Conservation (phyloP, 1,284 basidiomycete genomes). For the Papiliotrema fonsecae region DNA sequence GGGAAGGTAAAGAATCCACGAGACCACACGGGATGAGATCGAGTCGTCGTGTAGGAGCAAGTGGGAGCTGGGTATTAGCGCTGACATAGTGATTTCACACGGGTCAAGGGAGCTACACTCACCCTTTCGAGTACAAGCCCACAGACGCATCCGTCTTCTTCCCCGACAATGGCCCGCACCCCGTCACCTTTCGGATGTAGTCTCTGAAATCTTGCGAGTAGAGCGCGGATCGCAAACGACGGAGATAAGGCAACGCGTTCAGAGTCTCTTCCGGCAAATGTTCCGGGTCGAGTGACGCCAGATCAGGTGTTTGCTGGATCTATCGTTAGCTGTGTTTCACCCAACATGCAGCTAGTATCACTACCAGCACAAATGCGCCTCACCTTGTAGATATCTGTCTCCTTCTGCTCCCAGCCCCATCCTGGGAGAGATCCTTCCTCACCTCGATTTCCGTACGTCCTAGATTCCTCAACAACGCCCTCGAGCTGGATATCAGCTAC, state of each 20-base stretch:
- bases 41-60: conserved; percentile 97
- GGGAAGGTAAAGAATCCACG: conserved; percentile 96
- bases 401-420: conserved; percentile 84
- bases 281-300: conserved; percentile 76
- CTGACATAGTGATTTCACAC: background rate
- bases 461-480: conserved; percentile 58
- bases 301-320: conserved; percentile 97
- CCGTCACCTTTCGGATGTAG: conserved; percentile 82
- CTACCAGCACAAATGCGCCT: conserved; percentile 15
- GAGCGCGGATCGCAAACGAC: conserved; percentile 81
- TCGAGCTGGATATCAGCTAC: conserved; percentile 52
- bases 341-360: too few relatives aligned
- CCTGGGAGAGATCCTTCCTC: conserved; percentile 45
- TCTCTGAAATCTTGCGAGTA: conserved; percentile 81
- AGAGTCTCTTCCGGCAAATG: conserved; percentile 57
- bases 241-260: conserved; percentile 69
- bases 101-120: conserved; percentile 25
- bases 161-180: conserved; percentile 85
- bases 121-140: conserved; percentile 76
- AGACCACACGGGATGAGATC: conserved; percentile 89
- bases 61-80: conserved; percentile 60
- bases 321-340: conserved; percentile 47
- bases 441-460: conserved; percentile 43
- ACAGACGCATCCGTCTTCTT: conserved; percentile 94
- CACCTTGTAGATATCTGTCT: conserved; percentile 98